These are phyloP conservation scores for Oxytropis ochrocephala DNA, from an alignment of 306 rosid genomes.

Conservation along the genomic window DNA sequence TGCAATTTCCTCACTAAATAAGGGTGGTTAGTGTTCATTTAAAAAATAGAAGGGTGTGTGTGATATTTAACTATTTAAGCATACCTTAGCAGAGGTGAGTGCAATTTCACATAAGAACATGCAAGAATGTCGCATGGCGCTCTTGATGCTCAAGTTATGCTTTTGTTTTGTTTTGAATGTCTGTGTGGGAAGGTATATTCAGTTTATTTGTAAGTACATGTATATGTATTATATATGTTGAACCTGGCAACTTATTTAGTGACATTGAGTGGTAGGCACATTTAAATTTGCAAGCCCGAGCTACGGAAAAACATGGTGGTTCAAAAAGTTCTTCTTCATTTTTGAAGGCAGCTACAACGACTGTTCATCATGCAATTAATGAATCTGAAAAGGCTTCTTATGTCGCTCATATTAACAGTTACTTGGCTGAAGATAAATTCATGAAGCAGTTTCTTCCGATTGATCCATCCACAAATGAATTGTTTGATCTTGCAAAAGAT, in stretches of 20 bases:
- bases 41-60: not conserved
- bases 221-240: conserved; percentile 10
- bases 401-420: conserved; percentile 84
- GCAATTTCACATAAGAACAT: not conserved
- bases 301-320: conserved; percentile 54
- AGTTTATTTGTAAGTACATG: not conserved
- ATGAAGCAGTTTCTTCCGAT: conserved; percentile 78
- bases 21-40: not conserved
- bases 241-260: conserved; percentile 12
- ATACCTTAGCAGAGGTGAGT: not conserved
- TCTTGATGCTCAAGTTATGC: conserved; percentile 7
- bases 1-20: not conserved
- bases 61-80: not conserved
- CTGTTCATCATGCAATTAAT: conserved; percentile 79
- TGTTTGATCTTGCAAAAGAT: conserved; percentile 89
- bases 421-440: conserved; percentile 75
- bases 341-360: conserved; percentile 88
- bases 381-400: conserved; percentile 93
- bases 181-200: not conserved
- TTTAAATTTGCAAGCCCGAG: conserved; percentile 62
- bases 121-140: not conserved
- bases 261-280: conserved; percentile 56
- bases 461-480: conserved; percentile 63
- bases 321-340: conserved; percentile 66
- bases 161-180: not conserved